These are phyloP conservation scores for Podosphaera leucotricha DNA, from an alignment of 2,329 filamentous ascomycete genomes.

Conservation along the genomic window DNA sequence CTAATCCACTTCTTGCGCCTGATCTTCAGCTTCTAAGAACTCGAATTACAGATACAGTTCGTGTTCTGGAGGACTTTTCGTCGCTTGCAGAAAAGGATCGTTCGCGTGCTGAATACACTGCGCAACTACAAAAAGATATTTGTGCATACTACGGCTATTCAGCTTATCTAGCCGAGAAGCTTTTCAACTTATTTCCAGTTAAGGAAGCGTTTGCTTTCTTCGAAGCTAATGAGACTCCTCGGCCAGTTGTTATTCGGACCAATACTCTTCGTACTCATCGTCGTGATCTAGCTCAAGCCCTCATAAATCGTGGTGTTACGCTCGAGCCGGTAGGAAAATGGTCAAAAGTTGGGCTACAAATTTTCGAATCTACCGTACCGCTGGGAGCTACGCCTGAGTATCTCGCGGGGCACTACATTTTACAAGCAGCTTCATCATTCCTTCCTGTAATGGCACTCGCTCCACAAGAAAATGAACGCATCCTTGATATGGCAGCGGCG, in stretches of 20 bases:
- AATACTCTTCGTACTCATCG: slow-evolving; percentile 69
- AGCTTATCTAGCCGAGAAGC: slow-evolving; percentile 81
- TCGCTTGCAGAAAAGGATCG: slow-evolving; percentile 58
- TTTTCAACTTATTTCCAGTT: slow-evolving; percentile 77
- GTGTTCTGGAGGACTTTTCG: slow-evolving; percentile 71
- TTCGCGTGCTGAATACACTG: slow-evolving; percentile 70
- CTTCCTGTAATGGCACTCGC: slow-evolving; percentile 92
- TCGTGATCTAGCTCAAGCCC: slow-evolving; percentile 65
- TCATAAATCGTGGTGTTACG: slow-evolving; percentile 91
- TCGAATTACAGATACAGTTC: slow-evolving; percentile 78
- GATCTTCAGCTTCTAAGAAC: slow-evolving; percentile 75
- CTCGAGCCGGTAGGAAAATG: slow-evolving; percentile 95
- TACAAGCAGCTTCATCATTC: slow-evolving; percentile 92
- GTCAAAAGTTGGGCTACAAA: slow-evolving; percentile 91
- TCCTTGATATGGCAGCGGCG: slow-evolving; percentile 82
- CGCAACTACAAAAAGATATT: slow-evolving; percentile 71
- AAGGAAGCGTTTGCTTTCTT: slow-evolving; percentile 95
- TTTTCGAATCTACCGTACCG: slow-evolving; percentile 64
- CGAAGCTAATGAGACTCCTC: slow-evolving; percentile 87
- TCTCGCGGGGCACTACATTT: slow-evolving; percentile 88
- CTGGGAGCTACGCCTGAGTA: slow-evolving; percentile 94
- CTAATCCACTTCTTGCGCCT: slow-evolving; percentile 47
- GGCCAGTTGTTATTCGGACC: slow-evolving; percentile 86
- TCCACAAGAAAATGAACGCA: slow-evolving; percentile 75
- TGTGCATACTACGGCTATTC: slow-evolving; percentile 96